Evolutionary conservation across 108 stramenopile species (phyloP).

Genomic region (Cylindrotheca fusiformis): DNA sequence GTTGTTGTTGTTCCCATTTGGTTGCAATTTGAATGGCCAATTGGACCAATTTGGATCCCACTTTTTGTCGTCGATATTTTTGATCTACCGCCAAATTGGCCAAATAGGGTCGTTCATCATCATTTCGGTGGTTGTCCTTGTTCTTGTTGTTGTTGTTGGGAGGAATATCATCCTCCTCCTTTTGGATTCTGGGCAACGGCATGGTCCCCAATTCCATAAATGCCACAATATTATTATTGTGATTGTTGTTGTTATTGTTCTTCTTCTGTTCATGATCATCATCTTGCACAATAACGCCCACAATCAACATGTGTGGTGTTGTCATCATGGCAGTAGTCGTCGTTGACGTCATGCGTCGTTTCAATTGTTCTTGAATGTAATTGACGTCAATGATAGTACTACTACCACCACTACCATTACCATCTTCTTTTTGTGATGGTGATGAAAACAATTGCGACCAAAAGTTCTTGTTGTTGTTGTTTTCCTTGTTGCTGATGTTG

Average conservation of each 20-base stretch:
- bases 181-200: neutral
- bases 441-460: neutral
- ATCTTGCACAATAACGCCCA: neutral
- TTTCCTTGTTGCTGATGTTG: neutral
- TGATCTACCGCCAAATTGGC: conserved; percentile 14
- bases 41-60: conserved; percentile 8
- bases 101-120: conserved; percentile 10
- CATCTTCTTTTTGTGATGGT: neutral
- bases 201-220: conserved; percentile 21
- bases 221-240: conserved; percentile 1
- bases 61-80: conserved; percentile 8
- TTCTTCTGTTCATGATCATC: neutral
- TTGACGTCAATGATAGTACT: neutral
- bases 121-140: neutral
- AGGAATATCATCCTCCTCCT: neutral
- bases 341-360: too few relatives aligned
- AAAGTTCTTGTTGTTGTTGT: neutral
- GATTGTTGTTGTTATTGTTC: neutral
- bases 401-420: neutral
- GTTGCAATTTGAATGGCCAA: conserved; percentile 8
- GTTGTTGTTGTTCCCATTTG: conserved; percentile 3
- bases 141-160: conserved; percentile 5
- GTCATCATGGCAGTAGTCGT: too few relatives aligned
- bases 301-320: neutral
- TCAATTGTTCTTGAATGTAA: neutral